phyloP scores from a whole-genome alignment of 176 grass and related monocot genomes.

The Zoysia pacifica region DNA sequence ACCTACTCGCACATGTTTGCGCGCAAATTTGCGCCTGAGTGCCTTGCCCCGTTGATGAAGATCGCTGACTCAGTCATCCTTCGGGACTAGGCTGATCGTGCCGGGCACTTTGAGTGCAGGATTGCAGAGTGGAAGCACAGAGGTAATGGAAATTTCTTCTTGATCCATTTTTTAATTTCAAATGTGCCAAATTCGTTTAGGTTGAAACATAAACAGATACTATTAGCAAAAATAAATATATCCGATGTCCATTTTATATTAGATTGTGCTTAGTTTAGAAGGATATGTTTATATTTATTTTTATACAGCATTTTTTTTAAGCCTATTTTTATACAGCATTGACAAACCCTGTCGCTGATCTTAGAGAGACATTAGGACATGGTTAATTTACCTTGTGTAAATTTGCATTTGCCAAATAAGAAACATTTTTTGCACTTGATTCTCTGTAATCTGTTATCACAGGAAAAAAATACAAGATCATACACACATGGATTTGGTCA shows the following conservation, averaged over 20 bases:
- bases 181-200: background rate
- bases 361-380: background rate
- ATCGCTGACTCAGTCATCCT: conserved; percentile 77
- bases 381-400: background rate
- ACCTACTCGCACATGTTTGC: conserved; percentile 83
- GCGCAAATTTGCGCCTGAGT: conserved; percentile 64
- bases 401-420: conserved; percentile 10
- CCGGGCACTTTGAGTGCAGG: background rate
- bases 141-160: conserved; percentile 27
- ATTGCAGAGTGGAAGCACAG: conserved; percentile 33
- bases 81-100: conserved; percentile 47
- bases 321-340: no score
- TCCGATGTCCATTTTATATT: background rate
- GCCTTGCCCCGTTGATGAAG: conserved; percentile 65
- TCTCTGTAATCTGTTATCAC: background rate
- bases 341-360: background rate
- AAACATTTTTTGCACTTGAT: background rate
- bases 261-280: background rate
- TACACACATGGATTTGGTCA: background rate
- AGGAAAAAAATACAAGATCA: background rate
- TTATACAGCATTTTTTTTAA: no score
- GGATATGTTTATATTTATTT: background rate
- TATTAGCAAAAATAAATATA: background rate
- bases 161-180: background rate
- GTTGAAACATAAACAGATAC: background rate